Evolutionary conservation across 106 monocot species (phyloP), one percentile per base, ranked within the genome.

Genomic region (Dioscorea dumetorum): DNA sequence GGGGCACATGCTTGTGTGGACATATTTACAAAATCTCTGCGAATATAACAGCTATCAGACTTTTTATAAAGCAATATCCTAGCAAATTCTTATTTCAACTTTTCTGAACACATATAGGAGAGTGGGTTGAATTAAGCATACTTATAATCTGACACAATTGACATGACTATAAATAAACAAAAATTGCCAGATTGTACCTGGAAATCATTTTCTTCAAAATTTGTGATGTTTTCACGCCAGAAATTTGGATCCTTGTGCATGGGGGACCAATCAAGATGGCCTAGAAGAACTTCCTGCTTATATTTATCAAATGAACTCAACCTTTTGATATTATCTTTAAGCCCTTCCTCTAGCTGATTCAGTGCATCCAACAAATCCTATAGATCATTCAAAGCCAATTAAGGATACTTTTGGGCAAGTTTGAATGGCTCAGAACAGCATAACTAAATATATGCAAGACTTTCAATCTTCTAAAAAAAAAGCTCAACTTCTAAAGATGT

Each of bases 151-250:
- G 10, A 41, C 41, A 41, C 41, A 41, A 3, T 41, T 10, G 0
- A 41, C 41, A 2, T 41, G 41, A 41, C 5, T 41, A 28, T 28
- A 41, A 3, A 20, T 10, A 74, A 62, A 15, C 21, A 28, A 31
- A 28, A 23, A 65, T 54, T 57, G 63, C 5, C 6, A 57, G 23
- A 54, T 22, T n/a, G 31, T 85, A 97, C 97, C 92, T 99, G 99
- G 71, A 99, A 99, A 83, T 99, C 99, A 73, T 90, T 93, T 35
- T 93, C 99, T 81, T 99, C 99, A 76, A 95, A 95, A 24, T 88
- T 88, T 31, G 71, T 80, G 50, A 95, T 91, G 75, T 95, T 95
- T 23, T 95, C 95, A 67, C 91, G 93, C 99, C 99, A 99, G 73
- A 99, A 99, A 33, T 70, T 72, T 17, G 90, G 93, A 76, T 93